These are phyloP conservation scores for Aspergillus ochraceoroseus DNA, from an alignment of 2,329 filamentous ascomycete genomes.

Conservation along the genomic window DNA sequence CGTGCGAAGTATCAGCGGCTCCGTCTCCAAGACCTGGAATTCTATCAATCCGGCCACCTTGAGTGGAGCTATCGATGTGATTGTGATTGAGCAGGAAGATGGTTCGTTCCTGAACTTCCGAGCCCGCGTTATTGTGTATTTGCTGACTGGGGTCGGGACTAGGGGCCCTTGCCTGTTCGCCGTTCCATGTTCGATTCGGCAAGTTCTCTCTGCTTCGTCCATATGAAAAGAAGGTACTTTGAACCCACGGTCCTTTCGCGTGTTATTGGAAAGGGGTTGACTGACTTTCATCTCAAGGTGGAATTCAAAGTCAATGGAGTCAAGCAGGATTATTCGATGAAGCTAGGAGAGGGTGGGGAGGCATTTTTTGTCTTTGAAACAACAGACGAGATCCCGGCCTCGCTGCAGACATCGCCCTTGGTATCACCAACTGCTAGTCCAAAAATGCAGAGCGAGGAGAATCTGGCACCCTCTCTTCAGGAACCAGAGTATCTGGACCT, in stretches of 20 bases:
- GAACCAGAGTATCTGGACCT: constrained; percentile 51
- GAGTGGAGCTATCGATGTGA: constrained; percentile 96
- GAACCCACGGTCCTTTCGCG: not conserved
- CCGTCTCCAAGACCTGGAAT: constrained; percentile 98
- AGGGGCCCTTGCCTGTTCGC: constrained; percentile 77
- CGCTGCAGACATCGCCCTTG: constrained; percentile 87
- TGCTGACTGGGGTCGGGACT: constrained; percentile 12
- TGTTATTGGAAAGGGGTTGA: not conserved
- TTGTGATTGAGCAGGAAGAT: constrained; percentile 95
- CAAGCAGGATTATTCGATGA: constrained; percentile 95
- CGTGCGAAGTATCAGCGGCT: constrained; percentile 90
- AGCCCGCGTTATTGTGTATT: not conserved
- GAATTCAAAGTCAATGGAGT: constrained; percentile 91
- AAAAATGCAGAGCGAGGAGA: constrained; percentile 36
- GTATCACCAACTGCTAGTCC: constrained; percentile 87
- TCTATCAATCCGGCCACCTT: constrained; percentile 97
- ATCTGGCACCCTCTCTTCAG: constrained; percentile 37
- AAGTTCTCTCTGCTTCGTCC: constrained; percentile 95
- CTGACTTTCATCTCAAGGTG: constrained; percentile 51
- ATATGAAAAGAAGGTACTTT: constrained; percentile 77
- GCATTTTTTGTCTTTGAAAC: constrained; percentile 99
- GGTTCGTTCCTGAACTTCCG: constrained; percentile 47
- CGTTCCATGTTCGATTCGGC: constrained; percentile 97
- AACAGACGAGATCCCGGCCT: constrained; percentile 82
- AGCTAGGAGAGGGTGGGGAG: constrained; percentile 93